phyloP scores from a whole-genome alignment of 169 alveolate species.

The Plasmodium chabaudi region DNA sequence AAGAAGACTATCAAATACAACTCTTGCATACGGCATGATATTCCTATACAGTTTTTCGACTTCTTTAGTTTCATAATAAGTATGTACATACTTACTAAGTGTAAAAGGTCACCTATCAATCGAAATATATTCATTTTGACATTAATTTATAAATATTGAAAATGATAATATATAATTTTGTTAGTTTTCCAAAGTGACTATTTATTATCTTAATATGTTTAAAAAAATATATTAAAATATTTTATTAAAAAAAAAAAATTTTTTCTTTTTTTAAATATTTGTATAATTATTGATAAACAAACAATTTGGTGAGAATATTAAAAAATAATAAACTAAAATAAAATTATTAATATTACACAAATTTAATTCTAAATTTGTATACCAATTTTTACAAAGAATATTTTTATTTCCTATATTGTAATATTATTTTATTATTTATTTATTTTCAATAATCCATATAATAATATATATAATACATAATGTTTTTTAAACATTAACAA shows the following conservation, averaged over 20 bases:
- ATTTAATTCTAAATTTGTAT: too few species aligned
- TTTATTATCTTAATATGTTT: background rate
- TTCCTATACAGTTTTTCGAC: constrained; percentile 95
- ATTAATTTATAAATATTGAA: constrained; percentile 29
- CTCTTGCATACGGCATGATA: constrained; percentile 97
- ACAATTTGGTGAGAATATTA: too few species aligned
- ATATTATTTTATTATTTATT: too few species aligned
- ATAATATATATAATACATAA: too few species aligned
- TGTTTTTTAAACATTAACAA: too few species aligned
- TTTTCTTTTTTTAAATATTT: background rate
- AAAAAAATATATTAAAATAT: background rate
- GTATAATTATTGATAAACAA: too few species aligned
- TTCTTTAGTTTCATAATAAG: constrained; percentile 92
- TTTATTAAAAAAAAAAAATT: background rate
- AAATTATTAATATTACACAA: too few species aligned
- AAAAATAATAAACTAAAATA: too few species aligned
- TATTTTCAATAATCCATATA: too few species aligned
- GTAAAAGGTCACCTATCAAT: constrained; percentile 95
- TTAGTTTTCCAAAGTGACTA: background rate
- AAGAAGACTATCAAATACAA: constrained; percentile 94
- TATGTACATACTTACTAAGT: constrained; percentile 92
- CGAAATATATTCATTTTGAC: constrained; percentile 94
- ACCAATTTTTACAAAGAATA: too few species aligned
- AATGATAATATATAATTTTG: background rate
- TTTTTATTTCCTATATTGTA: too few species aligned